phyloP scores from a whole-genome alignment of 257 asterid species.

The Anisodus acutangulus region DNA sequence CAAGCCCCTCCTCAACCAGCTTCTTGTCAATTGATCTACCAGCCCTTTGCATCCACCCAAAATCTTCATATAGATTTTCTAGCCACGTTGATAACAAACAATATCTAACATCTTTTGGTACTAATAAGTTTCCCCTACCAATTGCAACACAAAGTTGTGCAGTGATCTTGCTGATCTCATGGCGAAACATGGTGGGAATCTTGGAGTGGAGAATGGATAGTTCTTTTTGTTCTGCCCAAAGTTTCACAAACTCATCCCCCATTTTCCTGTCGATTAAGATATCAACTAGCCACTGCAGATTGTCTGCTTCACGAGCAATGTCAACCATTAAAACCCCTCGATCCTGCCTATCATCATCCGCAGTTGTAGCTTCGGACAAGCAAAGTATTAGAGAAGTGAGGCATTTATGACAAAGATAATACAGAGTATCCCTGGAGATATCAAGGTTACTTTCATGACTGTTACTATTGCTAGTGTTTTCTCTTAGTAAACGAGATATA shows the following conservation, averaged over 20 bases:
- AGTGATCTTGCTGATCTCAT: conserved; percentile 85
- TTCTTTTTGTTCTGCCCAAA: conserved; percentile 95
- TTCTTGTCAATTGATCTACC: conserved; percentile 75
- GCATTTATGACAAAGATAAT: conserved; percentile 81
- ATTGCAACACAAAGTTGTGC: conserved; percentile 83
- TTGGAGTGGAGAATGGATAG: conserved; percentile 81
- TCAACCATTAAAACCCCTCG: conserved; percentile 82
- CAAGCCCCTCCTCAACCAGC: conserved; percentile 76
- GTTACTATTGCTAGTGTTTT: conserved; percentile 43
- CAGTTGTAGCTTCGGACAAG: conserved; percentile 66
- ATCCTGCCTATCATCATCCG: conserved; percentile 63
- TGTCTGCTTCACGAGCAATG: conserved; percentile 88
- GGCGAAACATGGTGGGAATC: conserved; percentile 76
- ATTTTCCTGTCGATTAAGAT: conserved; percentile 65
- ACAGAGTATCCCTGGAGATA: conserved; percentile 63
- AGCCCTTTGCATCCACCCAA: conserved; percentile 80
- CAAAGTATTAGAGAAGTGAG: conserved; percentile 69
- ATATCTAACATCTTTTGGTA: conserved; percentile 65
- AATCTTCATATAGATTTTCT: conserved; percentile 87
- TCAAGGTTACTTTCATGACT: conserved; percentile 39
- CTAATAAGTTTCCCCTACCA: conserved; percentile 75
- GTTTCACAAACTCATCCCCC: conserved; percentile 77
- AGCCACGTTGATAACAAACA: conserved; percentile 79
- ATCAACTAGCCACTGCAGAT: conserved; percentile 82
- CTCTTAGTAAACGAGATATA: conserved; percentile 61